These are phyloP conservation scores for Penicillium soppii DNA, from an alignment of 495 filamentous ascomycete species.

Conservation along the genomic window DNA sequence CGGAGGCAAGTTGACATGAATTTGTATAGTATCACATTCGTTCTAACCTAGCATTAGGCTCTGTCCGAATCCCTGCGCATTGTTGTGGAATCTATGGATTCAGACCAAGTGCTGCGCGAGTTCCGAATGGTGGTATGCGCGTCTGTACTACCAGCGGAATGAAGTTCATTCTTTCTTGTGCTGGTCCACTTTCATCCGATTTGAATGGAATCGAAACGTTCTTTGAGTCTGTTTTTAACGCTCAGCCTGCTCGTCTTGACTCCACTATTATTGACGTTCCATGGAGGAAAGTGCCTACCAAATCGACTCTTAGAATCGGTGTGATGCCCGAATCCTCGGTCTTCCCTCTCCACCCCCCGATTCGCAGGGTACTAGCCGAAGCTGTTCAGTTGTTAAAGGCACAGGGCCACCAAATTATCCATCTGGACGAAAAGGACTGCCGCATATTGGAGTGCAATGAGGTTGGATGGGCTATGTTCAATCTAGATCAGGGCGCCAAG, in stretches of 20 bases:
- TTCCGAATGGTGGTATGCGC: constrained; percentile 51
- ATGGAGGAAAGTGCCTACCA: constrained; percentile 40
- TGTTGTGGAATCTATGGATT: constrained; percentile 59
- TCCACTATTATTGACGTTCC: constrained; percentile 34
- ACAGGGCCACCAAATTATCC: constrained; percentile 46
- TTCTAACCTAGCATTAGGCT: constrained; percentile 31
- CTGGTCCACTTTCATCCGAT: constrained; percentile 39
- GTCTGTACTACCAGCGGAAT: constrained; percentile 51
- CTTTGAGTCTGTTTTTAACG: constrained; percentile 29
- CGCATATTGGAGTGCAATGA: constrained; percentile 14
- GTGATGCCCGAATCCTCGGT: constrained; percentile 21
- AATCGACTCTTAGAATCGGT: constrained; percentile 22
- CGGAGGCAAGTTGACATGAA: constrained; percentile 26
- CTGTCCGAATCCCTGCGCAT: constrained; percentile 61
- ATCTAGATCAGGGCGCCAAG: constrained; percentile 13
- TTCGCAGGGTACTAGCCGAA: constrained; percentile 44
- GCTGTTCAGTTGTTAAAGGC: constrained; percentile 43
- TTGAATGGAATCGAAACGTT: constrained; percentile 38
- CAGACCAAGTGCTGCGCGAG: constrained; percentile 35
- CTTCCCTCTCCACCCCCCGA: constrained; percentile 46
- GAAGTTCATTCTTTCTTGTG: constrained; percentile 49
- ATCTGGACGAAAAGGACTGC: constrained; percentile 11
- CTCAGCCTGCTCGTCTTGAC: constrained; percentile 34
- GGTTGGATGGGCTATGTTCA: constrained; percentile 19
- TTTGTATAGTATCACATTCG: constrained; percentile 1